Evolutionary conservation across 1,139 yeast genomes (phyloP), one percentile per base, ranked within the genome.

Genomic region (Candida sp.): DNA sequence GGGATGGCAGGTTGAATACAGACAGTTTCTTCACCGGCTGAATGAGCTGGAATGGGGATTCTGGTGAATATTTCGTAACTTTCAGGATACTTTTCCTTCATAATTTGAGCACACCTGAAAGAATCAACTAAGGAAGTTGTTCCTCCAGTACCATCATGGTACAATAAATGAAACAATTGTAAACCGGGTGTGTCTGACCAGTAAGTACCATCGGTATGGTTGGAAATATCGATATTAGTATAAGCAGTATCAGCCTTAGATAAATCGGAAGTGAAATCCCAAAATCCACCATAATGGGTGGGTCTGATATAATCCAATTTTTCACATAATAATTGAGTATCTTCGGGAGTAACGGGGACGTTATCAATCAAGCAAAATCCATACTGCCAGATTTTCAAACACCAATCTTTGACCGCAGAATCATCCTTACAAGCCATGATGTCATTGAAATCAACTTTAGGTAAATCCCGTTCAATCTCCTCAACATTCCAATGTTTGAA

Each of bases 281-380:
- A 85, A 61, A 85, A 84, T 4, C 88, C 90, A 12, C 90, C 91
- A 50, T 85, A 85, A 60, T 85, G 91, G 2, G 93, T 85, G 21
- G 84, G 85, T 35, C 87, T 68, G 45, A 84, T 78, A 57, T 81
- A 83, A 44, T 83, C 76, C 48, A 85, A 73, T 52, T 79, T 66
- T 50, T 82, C 82, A 46, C 84, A 78, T 43, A 85, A 69, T 47
- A 64, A 64, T 54, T 83, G 76, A 1, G 93, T 84, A 22, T 71
- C 85, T 51, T 79, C 80, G 0, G 88, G 82, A 11, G 71, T 67
- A 3, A 71, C 79, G 1, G 91, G 91, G 9, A 82, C 86, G 48
- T 78, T 73, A 44, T 81, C 77, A 38, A 85, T 77, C 48, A 84
- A 68, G 43, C 86, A 76, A 57, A 84, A 84, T 1, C 93, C 93